Percentiles rank a stretch among this genome's conserved stretches.
phyloP scores from a whole-genome alignment of 2,329 filamentous ascomycete species.

The Leptographium lundbergii region DNA sequence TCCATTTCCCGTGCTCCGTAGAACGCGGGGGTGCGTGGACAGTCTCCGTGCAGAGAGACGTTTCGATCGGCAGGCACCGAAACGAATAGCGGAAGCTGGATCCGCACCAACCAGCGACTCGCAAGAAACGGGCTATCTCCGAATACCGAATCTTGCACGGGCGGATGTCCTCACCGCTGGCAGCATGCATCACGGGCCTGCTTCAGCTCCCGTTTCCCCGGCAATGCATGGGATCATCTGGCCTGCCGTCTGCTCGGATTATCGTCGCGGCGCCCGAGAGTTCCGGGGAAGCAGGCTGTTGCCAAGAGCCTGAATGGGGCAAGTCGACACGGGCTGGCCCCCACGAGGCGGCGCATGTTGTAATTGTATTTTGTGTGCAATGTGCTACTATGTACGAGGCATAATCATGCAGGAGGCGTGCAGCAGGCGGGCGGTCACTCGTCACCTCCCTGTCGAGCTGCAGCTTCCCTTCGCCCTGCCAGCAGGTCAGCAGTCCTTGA shows the following conservation, averaged over 20 bases:
- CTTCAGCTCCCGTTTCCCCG: background rate
- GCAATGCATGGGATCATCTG: background rate
- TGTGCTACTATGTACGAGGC: background rate
- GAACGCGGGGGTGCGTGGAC: slow-evolving; percentile 1
- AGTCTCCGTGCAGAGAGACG: background rate
- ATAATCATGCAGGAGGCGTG: background rate
- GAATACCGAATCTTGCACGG: background rate
- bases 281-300: background rate
- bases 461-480: background rate
- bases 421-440: background rate
- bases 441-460: background rate
- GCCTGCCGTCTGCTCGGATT: background rate
- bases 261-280: background rate
- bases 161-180: background rate
- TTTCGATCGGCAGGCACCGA: background rate
- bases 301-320: background rate
- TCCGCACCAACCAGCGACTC: background rate
- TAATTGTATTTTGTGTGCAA: background rate
- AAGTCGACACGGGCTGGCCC: slow-evolving; percentile 6
- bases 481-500: background rate
- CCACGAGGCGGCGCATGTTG: background rate
- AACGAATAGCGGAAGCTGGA: background rate
- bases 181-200: background rate
- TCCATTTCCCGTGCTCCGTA: background rate
- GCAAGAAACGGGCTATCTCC: background rate